These are phyloP conservation scores for Kwoniella dejecticola DNA, from an alignment of 768 basidiomycete species.

Conservation along the genomic window DNA sequence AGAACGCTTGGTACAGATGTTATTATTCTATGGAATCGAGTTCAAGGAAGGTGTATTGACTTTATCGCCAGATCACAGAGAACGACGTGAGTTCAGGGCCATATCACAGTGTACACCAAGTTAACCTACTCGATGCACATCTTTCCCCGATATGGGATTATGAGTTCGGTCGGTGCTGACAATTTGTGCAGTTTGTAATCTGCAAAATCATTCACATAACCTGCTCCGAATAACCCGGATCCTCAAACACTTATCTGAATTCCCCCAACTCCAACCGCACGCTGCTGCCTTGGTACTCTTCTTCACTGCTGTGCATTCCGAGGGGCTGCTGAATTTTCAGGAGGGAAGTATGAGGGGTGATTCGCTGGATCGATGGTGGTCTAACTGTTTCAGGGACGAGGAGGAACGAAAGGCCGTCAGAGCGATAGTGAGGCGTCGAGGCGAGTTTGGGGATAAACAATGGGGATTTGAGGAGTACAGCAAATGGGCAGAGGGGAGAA, in stretches of 20 bases:
- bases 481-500: conserved; percentile 24
- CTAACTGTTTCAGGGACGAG: conserved; percentile 37
- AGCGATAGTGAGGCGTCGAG: conserved; percentile 28
- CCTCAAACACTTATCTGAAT: conserved; percentile 47
- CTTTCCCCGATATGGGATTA: too few relatives aligned
- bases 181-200: conserved; percentile 42
- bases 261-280: conserved; percentile 36
- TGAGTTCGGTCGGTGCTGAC: too few relatives aligned
- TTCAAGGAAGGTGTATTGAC: conserved; percentile 33
- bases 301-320: conserved; percentile 35
- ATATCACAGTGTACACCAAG: too few relatives aligned
- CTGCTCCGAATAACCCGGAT: conserved; percentile 50
- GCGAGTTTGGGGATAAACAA: conserved; percentile 23
- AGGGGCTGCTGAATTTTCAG: conserved; percentile 32
- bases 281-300: conserved; percentile 42
- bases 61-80: conserved; percentile 14
- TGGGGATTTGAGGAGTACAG: conserved; percentile 38
- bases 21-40: conserved; percentile 42
- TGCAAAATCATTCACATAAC: conserved; percentile 45
- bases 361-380: conserved; percentile 47
- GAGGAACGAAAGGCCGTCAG: conserved; percentile 30
- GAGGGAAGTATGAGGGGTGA: conserved; percentile 32
- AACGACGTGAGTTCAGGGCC: conserved; percentile 39
- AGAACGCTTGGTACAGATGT: conserved; percentile 35
- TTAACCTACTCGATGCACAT: too few relatives aligned